phyloP scores from a whole-genome alignment of 805 yeast genomes.

The Saturnispora sekii region DNA sequence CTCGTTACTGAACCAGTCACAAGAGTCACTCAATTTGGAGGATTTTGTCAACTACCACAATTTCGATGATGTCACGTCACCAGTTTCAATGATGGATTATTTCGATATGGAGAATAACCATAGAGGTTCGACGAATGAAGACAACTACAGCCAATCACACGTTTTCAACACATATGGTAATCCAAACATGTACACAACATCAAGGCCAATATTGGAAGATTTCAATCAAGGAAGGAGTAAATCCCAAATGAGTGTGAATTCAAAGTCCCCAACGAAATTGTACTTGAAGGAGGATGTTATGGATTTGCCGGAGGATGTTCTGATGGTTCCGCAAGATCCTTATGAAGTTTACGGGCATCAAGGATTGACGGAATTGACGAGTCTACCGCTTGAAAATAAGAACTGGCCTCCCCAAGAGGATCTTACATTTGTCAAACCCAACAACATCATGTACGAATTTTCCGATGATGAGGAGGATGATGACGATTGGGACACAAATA shows the following conservation, averaged over 20 bases:
- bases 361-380: conserved; percentile 19
- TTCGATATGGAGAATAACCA: neutral
- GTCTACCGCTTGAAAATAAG: conserved; percentile 4
- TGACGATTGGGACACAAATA: conserved; percentile 21
- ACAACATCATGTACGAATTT: conserved; percentile 24
- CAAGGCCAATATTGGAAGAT: conserved; percentile 3
- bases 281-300: neutral
- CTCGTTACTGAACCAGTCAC: conserved; percentile 4
- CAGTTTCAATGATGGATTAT: neutral
- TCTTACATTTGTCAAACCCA: conserved; percentile 24
- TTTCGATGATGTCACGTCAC: neutral
- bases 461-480: conserved; percentile 27
- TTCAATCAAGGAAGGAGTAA: conserved; percentile 1
- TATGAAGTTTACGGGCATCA: conserved; percentile 20
- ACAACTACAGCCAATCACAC: conserved; percentile 2
- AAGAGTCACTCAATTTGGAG: conserved; percentile 7
- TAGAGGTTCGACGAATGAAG: neutral
- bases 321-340: conserved; percentile 25
- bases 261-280: neutral
- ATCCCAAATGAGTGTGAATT: conserved; percentile 1
- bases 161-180: conserved; percentile 7
- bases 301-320: conserved; percentile 17
- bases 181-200: conserved; percentile 1
- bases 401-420: conserved; percentile 26
- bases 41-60: neutral